These are phyloP conservation scores for Quambalaria eucalypti DNA, from an alignment of 1,284 basidiomycete genomes.

Conservation along the genomic window DNA sequence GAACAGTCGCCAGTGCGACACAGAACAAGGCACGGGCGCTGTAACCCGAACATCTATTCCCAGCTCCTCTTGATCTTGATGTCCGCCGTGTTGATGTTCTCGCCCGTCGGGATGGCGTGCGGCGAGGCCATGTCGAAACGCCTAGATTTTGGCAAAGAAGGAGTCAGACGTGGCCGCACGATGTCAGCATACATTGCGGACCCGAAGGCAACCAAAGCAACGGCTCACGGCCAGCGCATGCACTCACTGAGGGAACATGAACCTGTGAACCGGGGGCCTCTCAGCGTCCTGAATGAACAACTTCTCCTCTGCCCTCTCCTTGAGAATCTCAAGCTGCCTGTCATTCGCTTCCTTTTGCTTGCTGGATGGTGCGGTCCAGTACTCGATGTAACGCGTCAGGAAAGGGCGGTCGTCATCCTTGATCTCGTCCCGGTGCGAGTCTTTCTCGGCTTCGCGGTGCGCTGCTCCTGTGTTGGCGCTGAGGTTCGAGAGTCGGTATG, in stretches of 20 bases:
- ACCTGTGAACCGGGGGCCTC: slow-evolving; percentile 30
- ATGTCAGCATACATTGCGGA: background rate
- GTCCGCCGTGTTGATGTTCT: slow-evolving; percentile 33
- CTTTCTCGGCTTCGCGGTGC: slow-evolving; percentile 27
- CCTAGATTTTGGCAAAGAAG: slow-evolving; percentile 5
- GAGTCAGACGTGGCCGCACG: background rate
- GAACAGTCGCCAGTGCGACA: too few relatives aligned
- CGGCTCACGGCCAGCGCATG: background rate
- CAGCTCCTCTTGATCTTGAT: slow-evolving; percentile 33
- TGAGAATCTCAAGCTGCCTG: slow-evolving; percentile 23
- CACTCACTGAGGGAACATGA: slow-evolving; percentile 29
- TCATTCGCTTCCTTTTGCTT: slow-evolving; percentile 29
- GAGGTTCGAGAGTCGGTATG: slow-evolving; percentile 28
- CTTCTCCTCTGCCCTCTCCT: slow-evolving; percentile 29
- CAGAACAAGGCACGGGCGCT: too few relatives aligned
- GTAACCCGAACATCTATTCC: too few relatives aligned
- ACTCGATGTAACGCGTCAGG: slow-evolving; percentile 35
- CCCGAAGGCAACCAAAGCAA: too few relatives aligned
- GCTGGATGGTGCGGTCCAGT: slow-evolving; percentile 21
- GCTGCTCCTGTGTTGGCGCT: slow-evolving; percentile 27
- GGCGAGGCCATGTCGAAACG: slow-evolving; percentile 40
- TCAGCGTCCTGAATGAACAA: slow-evolving; percentile 36
- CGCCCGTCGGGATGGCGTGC: slow-evolving; percentile 23
- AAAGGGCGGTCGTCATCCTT: slow-evolving; percentile 25
- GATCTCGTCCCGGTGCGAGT: slow-evolving; percentile 9